Evolutionary conservation across 129 eudicot species (phyloP).

Genomic region (Pulicaria dysenterica): DNA sequence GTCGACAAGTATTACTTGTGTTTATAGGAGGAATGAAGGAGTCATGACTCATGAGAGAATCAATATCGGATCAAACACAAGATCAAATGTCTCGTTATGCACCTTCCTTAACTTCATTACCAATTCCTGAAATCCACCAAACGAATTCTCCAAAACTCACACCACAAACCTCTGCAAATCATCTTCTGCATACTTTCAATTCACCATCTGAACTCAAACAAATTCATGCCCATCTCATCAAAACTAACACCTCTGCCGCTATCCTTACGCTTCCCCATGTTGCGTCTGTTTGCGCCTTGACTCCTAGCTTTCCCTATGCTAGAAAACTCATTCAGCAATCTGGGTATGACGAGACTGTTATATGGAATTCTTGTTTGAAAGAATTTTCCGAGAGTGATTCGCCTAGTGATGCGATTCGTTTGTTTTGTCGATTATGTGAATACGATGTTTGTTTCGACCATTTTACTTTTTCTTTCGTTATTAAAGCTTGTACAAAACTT

Average conservation of each 20-base stretch:
- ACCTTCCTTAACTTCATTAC: slow-evolving; percentile 24
- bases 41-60: no score
- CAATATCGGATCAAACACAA: slow-evolving; percentile 10
- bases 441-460: slow-evolving; percentile 38
- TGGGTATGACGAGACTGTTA: slow-evolving; percentile 20
- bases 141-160: slow-evolving; percentile 20
- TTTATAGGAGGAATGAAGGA: background rate
- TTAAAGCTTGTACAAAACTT: slow-evolving; percentile 53
- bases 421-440: slow-evolving; percentile 41
- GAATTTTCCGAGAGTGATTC: slow-evolving; percentile 45
- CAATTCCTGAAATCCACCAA: slow-evolving; percentile 18
- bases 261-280: slow-evolving; percentile 42
- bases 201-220: slow-evolving; percentile 58
- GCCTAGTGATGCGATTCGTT: slow-evolving; percentile 44
- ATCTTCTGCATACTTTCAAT: slow-evolving; percentile 41
- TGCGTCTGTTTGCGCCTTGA: slow-evolving; percentile 61
- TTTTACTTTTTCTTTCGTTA: slow-evolving; percentile 53
- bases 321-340: slow-evolving; percentile 35
- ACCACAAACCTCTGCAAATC: slow-evolving; percentile 16
- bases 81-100: slow-evolving; percentile 24
- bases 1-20: no score
- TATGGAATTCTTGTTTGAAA: slow-evolving; percentile 58
- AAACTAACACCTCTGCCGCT: slow-evolving; percentile 36
- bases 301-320: slow-evolving; percentile 54
- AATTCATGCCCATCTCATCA: slow-evolving; percentile 48